Conservation (phyloP, 768 basidiomycete genomes). For the Lentinula guzmanii region DNA sequence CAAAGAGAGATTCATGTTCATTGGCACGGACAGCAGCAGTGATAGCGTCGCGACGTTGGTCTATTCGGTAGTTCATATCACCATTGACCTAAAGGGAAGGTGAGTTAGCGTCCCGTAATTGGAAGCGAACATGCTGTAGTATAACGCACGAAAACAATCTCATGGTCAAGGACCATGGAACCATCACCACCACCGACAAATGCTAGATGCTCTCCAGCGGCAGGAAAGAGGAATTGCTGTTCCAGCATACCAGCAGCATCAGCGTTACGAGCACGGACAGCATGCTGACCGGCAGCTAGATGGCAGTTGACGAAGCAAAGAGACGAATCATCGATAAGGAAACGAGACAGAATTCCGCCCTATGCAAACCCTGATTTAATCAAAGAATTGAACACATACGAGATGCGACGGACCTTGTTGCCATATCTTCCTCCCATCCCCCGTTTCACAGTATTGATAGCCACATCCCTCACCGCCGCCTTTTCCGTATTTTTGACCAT, state of each 20-base stretch:
- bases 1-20: slow-evolving; percentile 56
- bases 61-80: slow-evolving; percentile 97
- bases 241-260: slow-evolving; percentile 88
- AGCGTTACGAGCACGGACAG: slow-evolving; percentile 75
- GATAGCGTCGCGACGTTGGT: slow-evolving; percentile 83
- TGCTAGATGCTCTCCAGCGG: slow-evolving; percentile 49
- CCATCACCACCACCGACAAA: slow-evolving; percentile 93
- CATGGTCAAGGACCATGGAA: slow-evolving; percentile 90
- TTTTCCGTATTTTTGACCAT: slow-evolving; percentile 71
- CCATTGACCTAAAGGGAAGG: slow-evolving; percentile 61
- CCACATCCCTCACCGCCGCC: slow-evolving; percentile 52
- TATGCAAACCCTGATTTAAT: slow-evolving; percentile 21
- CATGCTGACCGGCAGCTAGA: slow-evolving; percentile 90
- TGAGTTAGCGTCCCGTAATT: not conserved
- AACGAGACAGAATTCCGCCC: slow-evolving; percentile 88
- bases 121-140: not conserved
- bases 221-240: slow-evolving; percentile 62
- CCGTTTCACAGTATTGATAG: slow-evolving; percentile 81
- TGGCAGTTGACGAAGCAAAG: slow-evolving; percentile 96
- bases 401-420: slow-evolving; percentile 64
- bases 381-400: not conserved
- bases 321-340: slow-evolving; percentile 88
- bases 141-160: slow-evolving; percentile 77
- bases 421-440: slow-evolving; percentile 93
- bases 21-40: slow-evolving; percentile 61